Conservation (phyloP, 2,329 filamentous ascomycete species). For the Neurospora sp. region DNA sequence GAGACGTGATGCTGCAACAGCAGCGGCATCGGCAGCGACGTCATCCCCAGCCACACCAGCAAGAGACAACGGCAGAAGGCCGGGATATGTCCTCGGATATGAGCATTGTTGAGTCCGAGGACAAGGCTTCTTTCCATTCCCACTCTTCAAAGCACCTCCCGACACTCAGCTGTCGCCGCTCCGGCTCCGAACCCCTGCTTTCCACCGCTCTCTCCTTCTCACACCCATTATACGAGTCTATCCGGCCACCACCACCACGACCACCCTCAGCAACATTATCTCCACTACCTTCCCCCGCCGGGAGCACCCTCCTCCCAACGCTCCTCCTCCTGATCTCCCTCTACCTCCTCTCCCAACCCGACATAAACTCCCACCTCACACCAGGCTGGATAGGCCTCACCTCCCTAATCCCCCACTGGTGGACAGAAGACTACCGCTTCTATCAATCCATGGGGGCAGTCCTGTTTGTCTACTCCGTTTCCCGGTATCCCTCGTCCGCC, state of each 20-base stretch:
- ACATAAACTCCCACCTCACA: constrained; percentile 29
- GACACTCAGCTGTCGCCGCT: background rate
- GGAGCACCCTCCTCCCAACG: no score
- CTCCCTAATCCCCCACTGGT: constrained; percentile 38
- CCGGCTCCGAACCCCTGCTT: background rate
- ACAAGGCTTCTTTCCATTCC: background rate
- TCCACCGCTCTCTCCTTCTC: background rate
- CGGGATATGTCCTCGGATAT: background rate
- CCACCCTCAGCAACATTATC: background rate
- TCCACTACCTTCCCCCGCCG: no score
- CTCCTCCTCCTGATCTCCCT: constrained; percentile 37
- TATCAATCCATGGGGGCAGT: constrained; percentile 46
- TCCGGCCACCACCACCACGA: background rate
- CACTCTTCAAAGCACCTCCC: background rate
- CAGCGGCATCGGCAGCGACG: constrained; percentile 1
- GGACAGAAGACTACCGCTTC: constrained; percentile 40
- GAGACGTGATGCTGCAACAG: background rate
- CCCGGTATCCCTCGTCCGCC: constrained; percentile 28
- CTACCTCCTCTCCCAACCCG: constrained; percentile 41
- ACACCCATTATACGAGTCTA: background rate
- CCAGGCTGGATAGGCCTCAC: constrained; percentile 43
- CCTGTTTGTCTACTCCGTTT: constrained; percentile 40
- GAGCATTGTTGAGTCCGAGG: background rate
- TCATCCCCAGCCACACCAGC: background rate
- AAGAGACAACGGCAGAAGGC: background rate